Percentiles rank a stretch among this genome's conserved stretches.
Evolutionary conservation across 139 green algal genomes (phyloP).

Genomic region (Chlamydomonas asymmetrica): DNA sequence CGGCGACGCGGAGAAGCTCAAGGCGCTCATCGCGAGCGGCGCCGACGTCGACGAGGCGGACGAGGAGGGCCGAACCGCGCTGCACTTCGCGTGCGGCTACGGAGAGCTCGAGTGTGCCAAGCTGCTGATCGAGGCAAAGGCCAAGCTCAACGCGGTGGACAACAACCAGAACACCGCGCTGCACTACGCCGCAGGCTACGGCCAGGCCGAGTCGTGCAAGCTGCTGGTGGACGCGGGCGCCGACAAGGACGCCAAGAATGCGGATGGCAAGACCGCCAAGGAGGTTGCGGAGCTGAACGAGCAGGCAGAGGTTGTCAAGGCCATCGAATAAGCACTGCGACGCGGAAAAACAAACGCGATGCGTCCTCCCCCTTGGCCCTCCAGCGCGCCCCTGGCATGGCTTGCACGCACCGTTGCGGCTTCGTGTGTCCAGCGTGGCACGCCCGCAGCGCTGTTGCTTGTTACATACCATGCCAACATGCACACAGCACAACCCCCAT

Average conservation of each 20-base stretch:
- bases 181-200: constrained; percentile 94
- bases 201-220: constrained; percentile 72
- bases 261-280: constrained; percentile 90
- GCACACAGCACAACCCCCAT: no score
- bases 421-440: no score
- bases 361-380: no score
- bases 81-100: constrained; percentile 96
- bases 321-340: no score
- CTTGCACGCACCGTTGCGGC: no score
- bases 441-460: no score
- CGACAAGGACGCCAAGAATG: constrained; percentile 70
- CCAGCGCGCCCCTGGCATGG: no score
- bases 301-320: constrained; percentile 72
- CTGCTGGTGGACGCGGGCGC: constrained; percentile 76
- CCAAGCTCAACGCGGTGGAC: constrained; percentile 82
- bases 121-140: constrained; percentile 77
- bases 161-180: constrained; percentile 93
- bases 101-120: constrained; percentile 81
- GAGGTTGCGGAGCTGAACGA: constrained; percentile 98
- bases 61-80: constrained; percentile 90
- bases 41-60: constrained; percentile 87
- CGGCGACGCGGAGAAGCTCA: constrained; percentile 64
- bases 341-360: no score
- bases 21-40: constrained; percentile 65
- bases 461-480: no score